A percentile compares a stretch with the other conserved stretches of the same genome.
These are phyloP conservation scores for Phialemonium atrogriseum DNA, from an alignment of 2,329 filamentous ascomycete species.

Conservation along the genomic window DNA sequence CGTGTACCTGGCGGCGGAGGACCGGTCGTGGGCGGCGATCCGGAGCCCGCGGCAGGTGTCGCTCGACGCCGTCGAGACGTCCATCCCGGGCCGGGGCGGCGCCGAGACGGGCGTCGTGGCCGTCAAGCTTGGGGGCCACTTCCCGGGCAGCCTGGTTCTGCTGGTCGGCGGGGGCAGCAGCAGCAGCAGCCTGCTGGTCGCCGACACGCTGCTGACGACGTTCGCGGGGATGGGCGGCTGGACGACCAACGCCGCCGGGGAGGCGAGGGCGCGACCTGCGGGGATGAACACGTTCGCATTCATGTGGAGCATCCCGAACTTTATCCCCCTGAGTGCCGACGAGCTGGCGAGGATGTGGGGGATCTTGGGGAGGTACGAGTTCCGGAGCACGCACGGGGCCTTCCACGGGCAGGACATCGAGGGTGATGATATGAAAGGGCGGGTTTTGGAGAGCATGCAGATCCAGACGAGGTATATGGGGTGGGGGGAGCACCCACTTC, in stretches of 20 bases:
- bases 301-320: constrained; percentile 70
- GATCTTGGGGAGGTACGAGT: constrained; percentile 53
- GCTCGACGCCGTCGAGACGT: constrained; percentile 30
- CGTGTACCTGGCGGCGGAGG: constrained; percentile 60
- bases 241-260: constrained; percentile 31
- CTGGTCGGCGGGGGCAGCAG: constrained; percentile 50
- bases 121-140: constrained; percentile 71
- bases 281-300: constrained; percentile 54
- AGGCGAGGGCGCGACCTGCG: constrained; percentile 25
- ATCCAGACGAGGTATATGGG: constrained; percentile 54
- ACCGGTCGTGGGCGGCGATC: constrained; percentile 54
- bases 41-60: constrained; percentile 35
- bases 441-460: constrained; percentile 69
- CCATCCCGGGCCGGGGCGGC: constrained; percentile 26
- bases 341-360: constrained; percentile 63
- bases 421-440: constrained; percentile 46
- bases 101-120: constrained; percentile 42
- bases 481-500: constrained; percentile 30
- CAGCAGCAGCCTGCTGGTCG: constrained; percentile 65
- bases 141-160: constrained; percentile 64
- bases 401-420: constrained; percentile 58
- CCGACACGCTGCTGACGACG: constrained; percentile 68
- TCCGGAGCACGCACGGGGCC: constrained; percentile 58
- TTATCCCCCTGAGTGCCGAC: constrained; percentile 60
- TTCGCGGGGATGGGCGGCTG: constrained; percentile 46